Percentiles rank a stretch among this genome's conserved stretches.
These are phyloP conservation scores for Odontarrhena argentea DNA, from an alignment of 345 rosid genomes.

Conservation along the genomic window DNA sequence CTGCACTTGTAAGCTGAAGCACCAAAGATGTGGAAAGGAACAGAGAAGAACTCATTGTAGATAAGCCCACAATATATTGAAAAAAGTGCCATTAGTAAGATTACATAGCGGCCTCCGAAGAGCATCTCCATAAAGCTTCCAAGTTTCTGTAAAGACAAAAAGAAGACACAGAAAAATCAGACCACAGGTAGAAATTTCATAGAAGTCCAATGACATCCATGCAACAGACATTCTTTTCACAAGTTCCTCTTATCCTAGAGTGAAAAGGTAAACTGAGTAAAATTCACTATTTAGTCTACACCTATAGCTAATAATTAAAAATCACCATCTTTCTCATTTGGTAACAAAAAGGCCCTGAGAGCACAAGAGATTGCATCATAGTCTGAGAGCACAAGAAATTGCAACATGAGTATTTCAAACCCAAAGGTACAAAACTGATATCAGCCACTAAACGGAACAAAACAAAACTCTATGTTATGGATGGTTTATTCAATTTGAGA, in stretches of 20 bases:
- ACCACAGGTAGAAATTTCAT: slow-evolving; percentile 3
- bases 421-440: slow-evolving; percentile 10
- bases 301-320: neutral
- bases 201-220: neutral
- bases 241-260: neutral
- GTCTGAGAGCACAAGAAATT: slow-evolving; percentile 12
- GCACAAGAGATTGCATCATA: slow-evolving; percentile 15
- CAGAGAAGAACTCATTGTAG: slow-evolving; percentile 96
- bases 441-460: slow-evolving; percentile 24
- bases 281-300: neutral
- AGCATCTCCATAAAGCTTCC: slow-evolving; percentile 99
- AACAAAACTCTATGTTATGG: slow-evolving; percentile 9
- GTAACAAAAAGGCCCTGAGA: slow-evolving; percentile 2
- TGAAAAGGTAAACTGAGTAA: slow-evolving; percentile 6
- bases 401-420: slow-evolving; percentile 20
- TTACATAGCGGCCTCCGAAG: slow-evolving; percentile 92
- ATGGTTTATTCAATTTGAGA: neutral
- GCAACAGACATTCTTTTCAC: neutral
- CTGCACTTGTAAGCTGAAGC: slow-evolving; percentile 92
- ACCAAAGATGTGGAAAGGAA: slow-evolving; percentile 95
- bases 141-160: slow-evolving; percentile 61
- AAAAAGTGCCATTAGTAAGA: slow-evolving; percentile 88
- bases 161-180: slow-evolving; percentile 18
- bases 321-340: slow-evolving; percentile 10
- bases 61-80: slow-evolving; percentile 96